Evolutionary conservation across 345 rosid genomes (phyloP).

Genomic region (Reutealis trisperma): DNA sequence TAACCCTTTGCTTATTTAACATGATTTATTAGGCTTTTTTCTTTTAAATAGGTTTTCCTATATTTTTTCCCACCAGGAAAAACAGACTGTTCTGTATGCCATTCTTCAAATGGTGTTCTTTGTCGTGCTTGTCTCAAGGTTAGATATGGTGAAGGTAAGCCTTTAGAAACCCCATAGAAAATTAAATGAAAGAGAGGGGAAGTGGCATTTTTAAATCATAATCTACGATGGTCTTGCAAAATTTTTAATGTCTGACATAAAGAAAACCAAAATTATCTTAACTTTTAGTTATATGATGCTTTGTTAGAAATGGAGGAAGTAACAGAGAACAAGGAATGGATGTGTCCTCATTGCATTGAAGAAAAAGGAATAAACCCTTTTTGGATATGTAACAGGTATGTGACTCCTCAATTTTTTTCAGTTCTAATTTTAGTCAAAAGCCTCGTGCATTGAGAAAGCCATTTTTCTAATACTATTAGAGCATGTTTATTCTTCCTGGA

Average conservation of each 20-base stretch:
- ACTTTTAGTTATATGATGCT: neutral
- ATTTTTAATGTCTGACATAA: neutral
- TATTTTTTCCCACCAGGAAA: slow-evolving; percentile 35
- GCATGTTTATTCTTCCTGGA: neutral
- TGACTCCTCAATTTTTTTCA: too few relatives aligned
- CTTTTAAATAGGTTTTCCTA: neutral
- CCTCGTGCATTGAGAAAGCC: too few relatives aligned
- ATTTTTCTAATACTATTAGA: too few relatives aligned
- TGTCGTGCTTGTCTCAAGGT: slow-evolving; percentile 46
- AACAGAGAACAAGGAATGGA: slow-evolving; percentile 42
- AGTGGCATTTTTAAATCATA: neutral
- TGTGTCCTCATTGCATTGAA: slow-evolving; percentile 54
- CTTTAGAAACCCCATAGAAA: too few relatives aligned
- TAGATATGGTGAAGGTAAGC: slow-evolving; percentile 51
- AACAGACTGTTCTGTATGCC: slow-evolving; percentile 48
- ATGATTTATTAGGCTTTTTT: neutral
- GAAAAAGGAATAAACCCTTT: slow-evolving; percentile 39
- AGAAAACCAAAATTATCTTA: neutral
- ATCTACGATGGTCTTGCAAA: neutral
- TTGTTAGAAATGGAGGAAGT: slow-evolving; percentile 40
- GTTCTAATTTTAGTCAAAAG: too few relatives aligned
- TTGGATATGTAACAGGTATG: slow-evolving; percentile 48
- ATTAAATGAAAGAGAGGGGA: neutral
- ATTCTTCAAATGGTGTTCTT: slow-evolving; percentile 38
- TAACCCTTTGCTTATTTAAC: neutral